A percentile compares a stretch with the other conserved stretches of the same genome.
Conservation (phyloP, 2,329 filamentous ascomycete species). For the Colletotrichum sansevieriae region DNA sequence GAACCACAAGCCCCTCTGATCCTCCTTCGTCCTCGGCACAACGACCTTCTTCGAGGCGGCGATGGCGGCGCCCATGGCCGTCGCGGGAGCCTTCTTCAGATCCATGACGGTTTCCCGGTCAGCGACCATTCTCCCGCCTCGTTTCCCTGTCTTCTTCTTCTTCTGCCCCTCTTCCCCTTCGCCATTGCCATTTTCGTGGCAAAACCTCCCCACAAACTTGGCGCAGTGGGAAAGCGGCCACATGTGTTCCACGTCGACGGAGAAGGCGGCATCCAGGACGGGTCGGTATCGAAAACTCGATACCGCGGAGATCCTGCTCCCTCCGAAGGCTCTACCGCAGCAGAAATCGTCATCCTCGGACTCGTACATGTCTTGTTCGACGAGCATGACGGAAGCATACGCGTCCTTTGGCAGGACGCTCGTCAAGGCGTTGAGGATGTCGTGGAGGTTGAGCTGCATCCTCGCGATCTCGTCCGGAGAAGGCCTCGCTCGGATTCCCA, state of each 20-base stretch:
- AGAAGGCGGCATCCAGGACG: conserved; percentile 54
- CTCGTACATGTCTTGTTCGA: conserved; percentile 75
- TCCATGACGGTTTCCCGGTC: not conserved
- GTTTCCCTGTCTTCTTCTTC: not conserved
- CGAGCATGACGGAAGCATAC: conserved; percentile 68
- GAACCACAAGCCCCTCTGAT: conserved; percentile 66
- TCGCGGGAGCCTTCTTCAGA: conserved; percentile 21
- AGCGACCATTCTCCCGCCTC: not conserved
- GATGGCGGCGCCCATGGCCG: conserved; percentile 53
- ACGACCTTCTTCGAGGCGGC: conserved; percentile 44
- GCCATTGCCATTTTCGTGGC: conserved; percentile 37
- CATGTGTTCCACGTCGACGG: conserved; percentile 62
- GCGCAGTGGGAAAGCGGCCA: conserved; percentile 76
- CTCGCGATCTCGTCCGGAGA: conserved; percentile 61
- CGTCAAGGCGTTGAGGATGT: conserved; percentile 70
- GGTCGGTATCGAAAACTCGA: conserved; percentile 74
- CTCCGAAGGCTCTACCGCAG: conserved; percentile 76
- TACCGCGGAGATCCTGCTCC: conserved; percentile 72
- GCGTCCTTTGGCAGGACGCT: conserved; percentile 68
- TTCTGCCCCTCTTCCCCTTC: not conserved
- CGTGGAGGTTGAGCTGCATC: conserved; percentile 70
- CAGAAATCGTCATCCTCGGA: conserved; percentile 75
- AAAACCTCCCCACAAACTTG: conserved; percentile 59
- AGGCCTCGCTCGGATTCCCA: conserved; percentile 64
- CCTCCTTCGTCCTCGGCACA: conserved; percentile 44